phyloP scores from a whole-genome alignment of 1,284 basidiomycete genomes.

The Sphaerobolus stellatus region DNA sequence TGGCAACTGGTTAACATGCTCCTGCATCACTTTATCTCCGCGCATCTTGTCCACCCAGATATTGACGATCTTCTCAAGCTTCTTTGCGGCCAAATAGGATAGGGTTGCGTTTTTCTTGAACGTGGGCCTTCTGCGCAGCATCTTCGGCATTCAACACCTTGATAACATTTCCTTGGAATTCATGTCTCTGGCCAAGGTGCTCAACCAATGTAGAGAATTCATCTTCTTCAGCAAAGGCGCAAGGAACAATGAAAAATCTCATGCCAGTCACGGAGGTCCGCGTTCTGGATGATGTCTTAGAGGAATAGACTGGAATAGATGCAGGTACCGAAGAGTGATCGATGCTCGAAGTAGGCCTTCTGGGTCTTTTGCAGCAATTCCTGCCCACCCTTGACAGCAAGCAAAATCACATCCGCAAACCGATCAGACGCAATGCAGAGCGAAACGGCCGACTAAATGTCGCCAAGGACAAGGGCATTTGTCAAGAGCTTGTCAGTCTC shows the following conservation, averaged over 20 bases:
- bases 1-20: slow-evolving; percentile 43
- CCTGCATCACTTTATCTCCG: slow-evolving; percentile 65
- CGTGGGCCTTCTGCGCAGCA: slow-evolving; percentile 45
- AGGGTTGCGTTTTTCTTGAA: slow-evolving; percentile 89
- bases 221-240: slow-evolving; percentile 86
- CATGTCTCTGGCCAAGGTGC: slow-evolving; percentile 88
- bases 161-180: slow-evolving; percentile 72
- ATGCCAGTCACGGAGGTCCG: slow-evolving; percentile 92
- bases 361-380: slow-evolving; percentile 90
- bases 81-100: slow-evolving; percentile 88
- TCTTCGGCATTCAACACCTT: slow-evolving; percentile 49
- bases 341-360: slow-evolving; percentile 89
- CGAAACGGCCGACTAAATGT: slow-evolving; percentile 91
- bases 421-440: slow-evolving; percentile 88
- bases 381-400: slow-evolving; percentile 88
- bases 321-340: slow-evolving; percentile 84
- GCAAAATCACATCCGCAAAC: slow-evolving; percentile 91
- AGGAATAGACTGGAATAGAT: slow-evolving; percentile 93
- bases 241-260: slow-evolving; percentile 97
- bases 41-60: slow-evolving; percentile 97
- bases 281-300: slow-evolving; percentile 92
- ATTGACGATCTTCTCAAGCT: slow-evolving; percentile 84
- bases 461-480: slow-evolving; percentile 90
- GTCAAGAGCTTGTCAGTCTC: slow-evolving; percentile 90
- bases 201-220: slow-evolving; percentile 89